phyloP scores from a whole-genome alignment of 768 basidiomycete species.

The Coprinopsis strossmayeri region DNA sequence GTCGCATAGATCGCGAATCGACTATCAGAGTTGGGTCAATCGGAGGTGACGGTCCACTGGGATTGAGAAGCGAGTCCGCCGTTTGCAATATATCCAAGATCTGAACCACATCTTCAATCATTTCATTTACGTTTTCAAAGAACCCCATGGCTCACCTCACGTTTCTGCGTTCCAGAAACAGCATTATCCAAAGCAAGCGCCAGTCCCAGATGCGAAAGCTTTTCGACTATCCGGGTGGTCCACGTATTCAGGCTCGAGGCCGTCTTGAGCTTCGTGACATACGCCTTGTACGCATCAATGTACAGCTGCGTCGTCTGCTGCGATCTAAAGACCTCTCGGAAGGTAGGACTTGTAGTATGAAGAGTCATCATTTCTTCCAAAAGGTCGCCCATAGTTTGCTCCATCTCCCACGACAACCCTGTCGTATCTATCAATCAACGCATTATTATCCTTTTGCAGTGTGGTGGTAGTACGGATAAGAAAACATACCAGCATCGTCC shows the following conservation, averaged over 20 bases:
- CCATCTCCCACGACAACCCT: constrained; percentile 23
- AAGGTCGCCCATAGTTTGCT: constrained; percentile 49
- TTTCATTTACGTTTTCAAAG: background rate
- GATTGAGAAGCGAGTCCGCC: constrained; percentile 47
- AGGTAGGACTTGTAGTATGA: constrained; percentile 56
- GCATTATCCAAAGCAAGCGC: constrained; percentile 60
- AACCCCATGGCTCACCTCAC: constrained; percentile 50
- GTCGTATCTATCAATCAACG: constrained; percentile 13
- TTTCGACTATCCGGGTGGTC: constrained; percentile 56
- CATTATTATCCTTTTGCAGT: constrained; percentile 5
- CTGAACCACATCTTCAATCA: constrained; percentile 17
- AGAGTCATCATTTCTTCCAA: constrained; percentile 65
- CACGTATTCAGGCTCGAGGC: constrained; percentile 32
- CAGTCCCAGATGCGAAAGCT: constrained; percentile 62
- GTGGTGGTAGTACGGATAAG: constrained; percentile 4
- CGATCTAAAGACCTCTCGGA: constrained; percentile 69
- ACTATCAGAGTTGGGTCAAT: constrained; percentile 50
- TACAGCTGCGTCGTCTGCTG: constrained; percentile 64
- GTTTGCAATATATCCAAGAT: constrained; percentile 55
- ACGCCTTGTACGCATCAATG: constrained; percentile 55
- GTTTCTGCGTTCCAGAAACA: constrained; percentile 60
- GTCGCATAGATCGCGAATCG: constrained; percentile 44
- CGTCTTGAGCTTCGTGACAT: constrained; percentile 38
- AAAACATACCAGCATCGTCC: constrained; percentile 21
- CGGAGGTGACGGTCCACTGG: constrained; percentile 35